Percentiles rank a stretch among this genome's conserved stretches.
Evolutionary conservation across 2,329 filamentous ascomycete species (phyloP).

Genomic region (Ophiostoma sp.): DNA sequence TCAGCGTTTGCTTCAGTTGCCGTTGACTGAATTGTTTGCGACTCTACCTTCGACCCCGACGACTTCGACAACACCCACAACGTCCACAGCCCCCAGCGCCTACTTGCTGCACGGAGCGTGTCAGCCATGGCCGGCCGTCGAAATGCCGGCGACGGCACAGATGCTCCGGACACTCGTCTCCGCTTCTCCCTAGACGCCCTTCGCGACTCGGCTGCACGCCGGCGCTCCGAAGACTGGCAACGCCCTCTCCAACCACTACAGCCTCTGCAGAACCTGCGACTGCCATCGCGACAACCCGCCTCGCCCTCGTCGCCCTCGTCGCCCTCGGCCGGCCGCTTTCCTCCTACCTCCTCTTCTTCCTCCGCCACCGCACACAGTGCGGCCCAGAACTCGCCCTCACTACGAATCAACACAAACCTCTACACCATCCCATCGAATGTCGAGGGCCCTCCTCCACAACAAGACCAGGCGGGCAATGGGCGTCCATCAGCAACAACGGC

Average conservation of each 20-base stretch:
- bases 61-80: background rate
- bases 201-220: constrained; percentile 1
- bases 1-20: background rate
- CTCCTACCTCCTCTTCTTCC: background rate
- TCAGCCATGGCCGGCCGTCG: constrained; percentile 6
- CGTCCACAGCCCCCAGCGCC: background rate
- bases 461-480: background rate
- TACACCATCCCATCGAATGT: constrained; percentile 33
- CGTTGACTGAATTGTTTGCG: background rate
- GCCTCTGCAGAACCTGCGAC: background rate
- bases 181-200: constrained; percentile 18
- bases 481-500: background rate
- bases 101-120: too few species aligned
- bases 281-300: constrained; percentile 10
- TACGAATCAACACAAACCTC: constrained; percentile 28
- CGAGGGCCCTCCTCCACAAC: constrained; percentile 15
- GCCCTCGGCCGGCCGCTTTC: background rate
- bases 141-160: constrained; percentile 6
- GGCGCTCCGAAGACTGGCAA: constrained; percentile 9
- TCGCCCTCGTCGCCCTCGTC: background rate
- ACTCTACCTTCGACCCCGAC: background rate
- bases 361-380: background rate
- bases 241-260: constrained; percentile 6
- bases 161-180: constrained; percentile 14
- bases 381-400: constrained; percentile 15